A percentile compares a stretch with the other conserved stretches of the same genome.
These are phyloP conservation scores for Paraglomus brasilianum DNA, from an alignment of 192 early-diverging fungal genomes.

Conservation along the genomic window DNA sequence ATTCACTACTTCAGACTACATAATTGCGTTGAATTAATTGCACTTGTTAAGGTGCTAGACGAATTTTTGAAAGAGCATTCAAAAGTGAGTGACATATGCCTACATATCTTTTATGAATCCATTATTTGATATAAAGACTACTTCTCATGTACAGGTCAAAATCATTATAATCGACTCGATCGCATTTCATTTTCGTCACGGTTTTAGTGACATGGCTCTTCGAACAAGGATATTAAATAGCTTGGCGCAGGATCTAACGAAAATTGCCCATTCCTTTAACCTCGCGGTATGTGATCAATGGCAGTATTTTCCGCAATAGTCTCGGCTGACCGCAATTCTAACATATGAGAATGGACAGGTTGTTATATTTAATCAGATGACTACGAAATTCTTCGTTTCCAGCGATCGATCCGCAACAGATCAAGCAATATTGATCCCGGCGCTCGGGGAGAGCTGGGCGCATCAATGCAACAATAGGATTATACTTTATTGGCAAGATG, in stretches of 20 bases:
- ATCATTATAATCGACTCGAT: slow-evolving; percentile 31
- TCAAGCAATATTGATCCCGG: slow-evolving; percentile 17
- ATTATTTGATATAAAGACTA: neutral
- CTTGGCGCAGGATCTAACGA: slow-evolving; percentile 24
- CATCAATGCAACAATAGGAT: slow-evolving; percentile 19
- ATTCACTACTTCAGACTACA: slow-evolving; percentile 24
- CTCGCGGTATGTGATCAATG: slow-evolving; percentile 20
- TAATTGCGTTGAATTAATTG: slow-evolving; percentile 17
- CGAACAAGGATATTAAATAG: slow-evolving; percentile 19
- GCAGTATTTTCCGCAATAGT: neutral
- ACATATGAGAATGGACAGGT: too few species aligned
- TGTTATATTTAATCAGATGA: slow-evolving; percentile 31
- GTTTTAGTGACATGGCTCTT: slow-evolving; percentile 16
- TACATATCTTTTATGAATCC: neutral
- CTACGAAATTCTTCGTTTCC: slow-evolving; percentile 14
- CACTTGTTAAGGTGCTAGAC: slow-evolving; percentile 20
- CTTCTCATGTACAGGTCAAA: slow-evolving; percentile 17
- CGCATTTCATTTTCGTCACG: slow-evolving; percentile 24
- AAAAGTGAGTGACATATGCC: neutral
- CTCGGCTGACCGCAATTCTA: neutral
- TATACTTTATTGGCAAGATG: slow-evolving; percentile 25
- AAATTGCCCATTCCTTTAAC: slow-evolving; percentile 12
- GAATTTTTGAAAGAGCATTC: slow-evolving; percentile 28
- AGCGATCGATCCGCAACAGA: neutral
- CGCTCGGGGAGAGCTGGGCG: slow-evolving; percentile 20